phyloP scores from a whole-genome alignment of 306 rosid species.

The Pyrus pyrifolia region DNA sequence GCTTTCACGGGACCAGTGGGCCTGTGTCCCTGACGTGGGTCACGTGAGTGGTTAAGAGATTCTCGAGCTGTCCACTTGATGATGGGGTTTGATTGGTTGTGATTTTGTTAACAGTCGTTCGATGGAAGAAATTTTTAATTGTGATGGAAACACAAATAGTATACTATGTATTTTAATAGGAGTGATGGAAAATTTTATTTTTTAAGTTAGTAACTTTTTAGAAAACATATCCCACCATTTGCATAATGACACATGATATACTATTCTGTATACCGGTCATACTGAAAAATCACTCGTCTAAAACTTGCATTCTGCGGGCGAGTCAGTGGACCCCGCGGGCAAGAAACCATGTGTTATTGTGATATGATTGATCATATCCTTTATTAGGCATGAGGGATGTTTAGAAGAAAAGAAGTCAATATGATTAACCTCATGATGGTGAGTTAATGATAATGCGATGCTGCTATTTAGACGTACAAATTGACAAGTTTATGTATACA shows the following conservation, averaged over 20 bases:
- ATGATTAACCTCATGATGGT: rapidly evolving
- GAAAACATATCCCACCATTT: rapidly evolving
- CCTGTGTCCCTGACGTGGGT: no score
- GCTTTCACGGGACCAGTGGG: neutral
- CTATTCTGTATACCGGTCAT: rapidly evolving
- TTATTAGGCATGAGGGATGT: no score
- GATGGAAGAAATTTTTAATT: neutral
- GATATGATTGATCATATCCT: neutral
- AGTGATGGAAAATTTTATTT: no score
- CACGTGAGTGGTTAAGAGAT: neutral
- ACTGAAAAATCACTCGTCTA: no score
- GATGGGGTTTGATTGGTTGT: neutral
- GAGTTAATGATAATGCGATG: no score
- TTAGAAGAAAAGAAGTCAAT: no score
- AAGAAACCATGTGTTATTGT: neutral
- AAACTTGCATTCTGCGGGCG: no score
- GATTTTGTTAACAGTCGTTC: neutral
- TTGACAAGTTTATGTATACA: no score
- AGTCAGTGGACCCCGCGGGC: neutral
- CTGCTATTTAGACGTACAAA: no score
- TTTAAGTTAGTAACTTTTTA: no score
- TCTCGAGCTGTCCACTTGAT: neutral
- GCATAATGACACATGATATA: rapidly evolving
- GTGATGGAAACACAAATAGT: rapidly evolving
- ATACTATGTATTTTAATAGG: rapidly evolving